These are phyloP conservation scores for Cairneyella variabilis DNA, from an alignment of 495 filamentous ascomycete genomes.

Conservation along the genomic window DNA sequence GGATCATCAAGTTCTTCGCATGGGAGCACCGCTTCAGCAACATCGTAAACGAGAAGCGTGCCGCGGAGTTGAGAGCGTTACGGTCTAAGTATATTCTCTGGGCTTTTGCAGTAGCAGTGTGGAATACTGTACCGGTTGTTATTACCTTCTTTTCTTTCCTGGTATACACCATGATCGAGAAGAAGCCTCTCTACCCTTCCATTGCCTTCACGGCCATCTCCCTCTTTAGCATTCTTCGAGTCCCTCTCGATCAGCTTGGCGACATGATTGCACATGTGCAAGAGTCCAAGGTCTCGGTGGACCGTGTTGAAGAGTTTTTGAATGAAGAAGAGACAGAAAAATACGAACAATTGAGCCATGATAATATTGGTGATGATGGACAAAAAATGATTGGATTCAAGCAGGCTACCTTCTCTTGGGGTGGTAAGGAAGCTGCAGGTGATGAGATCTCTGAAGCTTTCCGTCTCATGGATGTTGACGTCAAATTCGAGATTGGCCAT, in stretches of 20 bases:
- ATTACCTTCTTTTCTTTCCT: conserved; percentile 97
- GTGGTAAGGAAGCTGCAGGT: conserved; percentile 40
- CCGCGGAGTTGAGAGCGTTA: conserved; percentile 70
- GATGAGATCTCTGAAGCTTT: conserved; percentile 31
- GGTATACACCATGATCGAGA: conserved; percentile 86
- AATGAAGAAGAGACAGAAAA: conserved; percentile 96
- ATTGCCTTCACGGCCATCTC: conserved; percentile 96
- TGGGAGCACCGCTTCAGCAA: conserved; percentile 93
- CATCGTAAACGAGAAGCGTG: conserved; percentile 83
- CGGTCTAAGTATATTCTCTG: conserved; percentile 84
- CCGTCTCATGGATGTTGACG: conserved; percentile 43
- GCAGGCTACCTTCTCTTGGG: conserved; percentile 85
- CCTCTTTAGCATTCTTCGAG: conserved; percentile 90
- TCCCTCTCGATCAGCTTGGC: conserved; percentile 92
- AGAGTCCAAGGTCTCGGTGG: conserved; percentile 94
- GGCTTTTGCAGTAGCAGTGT: conserved; percentile 86
- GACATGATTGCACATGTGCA: conserved; percentile 99
- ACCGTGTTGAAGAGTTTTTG: conserved; percentile 93
- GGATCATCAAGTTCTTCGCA: conserved; percentile 99
- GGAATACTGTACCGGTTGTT: conserved; percentile 92
- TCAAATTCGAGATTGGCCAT: conserved; percentile 27
- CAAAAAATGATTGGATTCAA: conserved; percentile 76
- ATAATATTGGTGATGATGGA: conserved; percentile 54
- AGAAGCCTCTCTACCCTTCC: conserved; percentile 84
- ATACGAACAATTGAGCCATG: conserved; percentile 74